Evolutionary conservation across 139 green algal species (phyloP), one percentile per base, ranked within the genome.

Genomic region (Chlorella sp.): DNA sequence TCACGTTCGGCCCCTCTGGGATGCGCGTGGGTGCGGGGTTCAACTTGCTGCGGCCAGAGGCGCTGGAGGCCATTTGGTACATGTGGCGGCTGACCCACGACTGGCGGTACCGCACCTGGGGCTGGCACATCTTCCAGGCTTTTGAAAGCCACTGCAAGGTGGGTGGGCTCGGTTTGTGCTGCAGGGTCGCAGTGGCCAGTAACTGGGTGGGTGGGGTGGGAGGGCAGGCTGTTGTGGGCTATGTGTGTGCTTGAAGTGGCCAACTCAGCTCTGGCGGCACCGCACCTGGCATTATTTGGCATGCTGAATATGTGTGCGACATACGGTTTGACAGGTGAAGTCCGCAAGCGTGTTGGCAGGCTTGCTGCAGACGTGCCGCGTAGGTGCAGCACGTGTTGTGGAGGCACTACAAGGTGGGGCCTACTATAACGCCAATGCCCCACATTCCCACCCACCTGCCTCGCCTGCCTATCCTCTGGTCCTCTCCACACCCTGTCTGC

Each of bases 1-100:
- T 96, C 14, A 88, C 68, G 0, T 78, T 91, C 14, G 94, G 94
- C 77, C n/a, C 81, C 0, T 80, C 81, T 21, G 88, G 90, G 32
- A 94, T 97, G 85, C 66, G 86, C 18, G 76, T 40, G 39, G 93
- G 89, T 1, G 36, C 36, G 1, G 83, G 93, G 86, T 91, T 84
- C 88, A 97, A 97, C 91, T 88, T 97, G 64, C 92, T 94, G 88
- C 84, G 96, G 0, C 96, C 96, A 2, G 96, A 98, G 89, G 94
- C 95, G 7, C 86, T 95, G 36, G 96, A 98, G 91, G 91, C 92
- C 34, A 83, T 91, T 26, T 91, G 81, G 81, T 91, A 88, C 81
- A 88, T 87, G 88, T 88, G 88, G 88, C 81, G 88, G 14, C 3
- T 85, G 11, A 98, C 96, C 2, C 86, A 92, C 30, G 91, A 98